Evolutionary conservation across 129 eudicot genomes (phyloP).

Genomic region (Glebionis coronaria): DNA sequence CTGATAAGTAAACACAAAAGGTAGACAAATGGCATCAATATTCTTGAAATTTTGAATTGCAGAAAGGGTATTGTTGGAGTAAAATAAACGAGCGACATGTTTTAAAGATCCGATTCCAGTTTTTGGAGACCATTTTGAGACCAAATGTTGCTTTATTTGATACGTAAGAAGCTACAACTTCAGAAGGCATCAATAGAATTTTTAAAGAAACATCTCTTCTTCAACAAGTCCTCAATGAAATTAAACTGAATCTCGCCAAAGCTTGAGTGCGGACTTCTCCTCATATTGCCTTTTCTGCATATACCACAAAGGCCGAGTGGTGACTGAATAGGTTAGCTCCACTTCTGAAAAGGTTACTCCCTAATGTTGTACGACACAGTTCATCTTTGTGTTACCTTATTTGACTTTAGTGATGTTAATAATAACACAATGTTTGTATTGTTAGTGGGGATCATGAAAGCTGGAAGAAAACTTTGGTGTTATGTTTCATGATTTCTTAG

Average conservation of each 20-base stretch:
- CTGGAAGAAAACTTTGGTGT: too few species aligned
- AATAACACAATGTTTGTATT: too few species aligned
- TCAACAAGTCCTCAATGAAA: slow-evolving; percentile 91
- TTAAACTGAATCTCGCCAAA: slow-evolving; percentile 23
- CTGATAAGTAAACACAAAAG: neutral
- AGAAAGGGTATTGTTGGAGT: slow-evolving; percentile 98
- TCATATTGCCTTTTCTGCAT: too few species aligned
- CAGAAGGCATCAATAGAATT: slow-evolving; percentile 74
- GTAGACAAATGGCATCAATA: neutral
- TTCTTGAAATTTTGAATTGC: slow-evolving; percentile 17
- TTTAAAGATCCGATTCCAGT: slow-evolving; percentile 70
- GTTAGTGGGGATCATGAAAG: too few species aligned
- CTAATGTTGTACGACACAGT: too few species aligned
- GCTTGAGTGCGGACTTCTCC: neutral
- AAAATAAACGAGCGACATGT: slow-evolving; percentile 88
- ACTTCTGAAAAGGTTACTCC: too few species aligned
- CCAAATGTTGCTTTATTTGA: slow-evolving; percentile 96
- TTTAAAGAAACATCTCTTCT: slow-evolving; percentile 83
- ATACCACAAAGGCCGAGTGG: too few species aligned
- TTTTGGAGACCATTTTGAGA: slow-evolving; percentile 76
- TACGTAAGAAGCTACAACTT: slow-evolving; percentile 94
- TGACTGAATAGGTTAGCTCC: too few species aligned
- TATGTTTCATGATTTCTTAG: too few species aligned
- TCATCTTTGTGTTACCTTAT: too few species aligned
- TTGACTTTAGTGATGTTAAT: too few species aligned